Conservation (phyloP, 148 eudicot genomes). For the Chenopodium berlandieri region DNA sequence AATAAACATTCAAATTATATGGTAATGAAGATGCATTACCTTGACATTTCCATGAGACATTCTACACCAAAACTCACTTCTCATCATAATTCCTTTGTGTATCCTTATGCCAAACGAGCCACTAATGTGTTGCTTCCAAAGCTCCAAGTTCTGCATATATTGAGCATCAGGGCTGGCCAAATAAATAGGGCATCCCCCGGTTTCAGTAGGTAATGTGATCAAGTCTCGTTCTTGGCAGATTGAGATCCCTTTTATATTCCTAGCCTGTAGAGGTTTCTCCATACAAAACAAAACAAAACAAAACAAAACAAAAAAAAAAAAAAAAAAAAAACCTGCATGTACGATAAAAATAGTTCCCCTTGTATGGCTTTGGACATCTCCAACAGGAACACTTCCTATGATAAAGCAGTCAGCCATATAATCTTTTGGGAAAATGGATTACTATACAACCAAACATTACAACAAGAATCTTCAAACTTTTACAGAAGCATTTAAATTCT, state of each 20-base stretch:
- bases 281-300: not conserved
- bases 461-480: slow-evolving; percentile 1
- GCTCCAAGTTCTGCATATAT: no score
- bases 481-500: slow-evolving; percentile 19
- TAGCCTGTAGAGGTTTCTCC: not conserved
- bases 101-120: no score
- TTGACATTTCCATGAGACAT: no score
- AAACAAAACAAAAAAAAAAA: no score
- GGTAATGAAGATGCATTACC: no score
- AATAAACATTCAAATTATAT: no score
- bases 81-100: no score
- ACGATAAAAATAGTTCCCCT: not conserved
- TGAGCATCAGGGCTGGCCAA: no score
- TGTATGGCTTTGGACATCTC: not conserved
- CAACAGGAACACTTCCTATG: not conserved
- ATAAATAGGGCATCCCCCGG: no score
- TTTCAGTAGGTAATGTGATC: no score
- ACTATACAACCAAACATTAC: slow-evolving; percentile 2
- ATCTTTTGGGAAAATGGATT: not conserved
- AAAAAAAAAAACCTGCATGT: not conserved
- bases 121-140: no score
- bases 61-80: no score
- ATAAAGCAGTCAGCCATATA: not conserved
- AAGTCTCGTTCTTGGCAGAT: not conserved
- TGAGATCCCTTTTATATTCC: not conserved